Evolutionary conservation across 768 basidiomycete species (phyloP).

Genomic region (Hemileccinum rubropunctum): DNA sequence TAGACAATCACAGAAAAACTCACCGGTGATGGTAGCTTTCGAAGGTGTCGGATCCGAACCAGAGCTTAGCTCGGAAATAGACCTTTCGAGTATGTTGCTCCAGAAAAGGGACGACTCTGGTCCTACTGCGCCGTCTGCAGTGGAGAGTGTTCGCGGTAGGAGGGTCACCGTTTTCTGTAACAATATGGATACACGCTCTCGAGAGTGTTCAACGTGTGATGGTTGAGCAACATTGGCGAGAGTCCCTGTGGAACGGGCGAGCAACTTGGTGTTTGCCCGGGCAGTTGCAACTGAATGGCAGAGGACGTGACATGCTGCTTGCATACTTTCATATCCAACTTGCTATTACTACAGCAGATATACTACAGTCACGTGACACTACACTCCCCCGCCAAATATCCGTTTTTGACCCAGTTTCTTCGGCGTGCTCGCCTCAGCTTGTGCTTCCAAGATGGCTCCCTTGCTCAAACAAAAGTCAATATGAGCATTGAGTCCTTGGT

Average conservation of each 20-base stretch:
- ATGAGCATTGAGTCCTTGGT: slow-evolving; percentile 80
- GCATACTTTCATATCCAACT: slow-evolving; percentile 20
- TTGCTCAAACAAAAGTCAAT: slow-evolving; percentile 87
- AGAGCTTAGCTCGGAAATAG: slow-evolving; percentile 31
- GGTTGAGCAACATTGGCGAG: neutral
- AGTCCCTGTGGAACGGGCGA: neutral
- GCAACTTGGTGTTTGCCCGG: neutral
- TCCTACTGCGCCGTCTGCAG: slow-evolving; percentile 14
- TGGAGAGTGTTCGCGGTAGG: slow-evolving; percentile 43
- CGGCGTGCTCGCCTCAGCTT: slow-evolving; percentile 32
- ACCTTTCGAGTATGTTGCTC: slow-evolving; percentile 40
- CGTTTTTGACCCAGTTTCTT: slow-evolving; percentile 10
- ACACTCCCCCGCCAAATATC: neutral
- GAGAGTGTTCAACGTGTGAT: neutral
- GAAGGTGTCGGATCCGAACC: slow-evolving; percentile 31
- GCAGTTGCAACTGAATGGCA: slow-evolving; percentile 4
- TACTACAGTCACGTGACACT: slow-evolving; percentile 17
- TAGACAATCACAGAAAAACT: slow-evolving; percentile 18
- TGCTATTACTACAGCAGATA: neutral
- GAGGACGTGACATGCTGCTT: slow-evolving; percentile 23
- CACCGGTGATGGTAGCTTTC: slow-evolving; percentile 49
- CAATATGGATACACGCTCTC: slow-evolving; percentile 39
- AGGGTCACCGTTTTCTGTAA: slow-evolving; percentile 49
- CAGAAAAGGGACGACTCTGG: slow-evolving; percentile 43
- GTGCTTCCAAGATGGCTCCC: slow-evolving; percentile 71